Percentiles rank a stretch among this genome's conserved stretches.
Evolutionary conservation across 176 grass and related monocot species (phyloP).

Genomic region (Neostapfia colusana): DNA sequence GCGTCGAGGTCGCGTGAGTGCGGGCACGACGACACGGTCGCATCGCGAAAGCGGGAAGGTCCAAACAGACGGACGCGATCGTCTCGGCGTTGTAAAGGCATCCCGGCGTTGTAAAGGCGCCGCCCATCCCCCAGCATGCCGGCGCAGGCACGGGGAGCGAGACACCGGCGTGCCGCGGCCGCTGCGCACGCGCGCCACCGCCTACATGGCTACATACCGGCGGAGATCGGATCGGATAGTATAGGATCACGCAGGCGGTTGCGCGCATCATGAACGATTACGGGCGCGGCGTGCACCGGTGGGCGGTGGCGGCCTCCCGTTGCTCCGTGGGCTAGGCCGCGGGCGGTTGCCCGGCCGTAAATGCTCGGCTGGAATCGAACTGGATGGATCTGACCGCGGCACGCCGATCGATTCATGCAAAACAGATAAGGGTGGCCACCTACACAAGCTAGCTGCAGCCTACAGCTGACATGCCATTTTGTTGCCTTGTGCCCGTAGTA

Average conservation of each 20-base stretch:
- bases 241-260: no score
- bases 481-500: no score
- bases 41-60: background rate
- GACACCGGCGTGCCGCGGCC: background rate
- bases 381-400: conserved; percentile 21
- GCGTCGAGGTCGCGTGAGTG: background rate
- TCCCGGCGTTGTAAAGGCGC: no score
- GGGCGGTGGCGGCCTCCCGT: no score
- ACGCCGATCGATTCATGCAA: background rate
- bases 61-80: background rate
- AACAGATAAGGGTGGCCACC: background rate
- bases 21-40: conserved; percentile 17
- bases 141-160: background rate
- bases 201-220: no score
- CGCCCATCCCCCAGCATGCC: background rate
- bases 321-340: no score
- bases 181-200: background rate
- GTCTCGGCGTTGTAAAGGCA: no score
- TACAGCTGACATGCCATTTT: no score
- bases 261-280: background rate
- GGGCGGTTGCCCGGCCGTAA: no score
- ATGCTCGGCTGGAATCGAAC: background rate
- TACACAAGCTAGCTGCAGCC: no score
- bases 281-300: conserved; percentile 8
- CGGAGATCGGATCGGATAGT: background rate